Conservation (phyloP, 208 protist species). For the Strigomonas culicis region DNA sequence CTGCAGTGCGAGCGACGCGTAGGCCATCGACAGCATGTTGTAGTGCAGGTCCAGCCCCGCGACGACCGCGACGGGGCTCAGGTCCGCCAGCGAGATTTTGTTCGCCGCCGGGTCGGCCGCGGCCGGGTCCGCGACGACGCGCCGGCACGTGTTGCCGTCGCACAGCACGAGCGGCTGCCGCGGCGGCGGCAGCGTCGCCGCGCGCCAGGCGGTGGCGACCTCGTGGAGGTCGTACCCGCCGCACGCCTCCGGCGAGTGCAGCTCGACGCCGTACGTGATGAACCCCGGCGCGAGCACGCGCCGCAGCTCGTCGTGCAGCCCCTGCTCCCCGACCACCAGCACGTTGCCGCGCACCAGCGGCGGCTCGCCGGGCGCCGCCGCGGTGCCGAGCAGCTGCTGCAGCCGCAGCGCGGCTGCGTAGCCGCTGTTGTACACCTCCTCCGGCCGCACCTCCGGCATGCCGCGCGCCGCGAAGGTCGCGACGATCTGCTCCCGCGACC, state of each 20-base stretch:
- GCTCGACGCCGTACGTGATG: constrained; percentile 67
- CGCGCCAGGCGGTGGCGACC: constrained; percentile 29
- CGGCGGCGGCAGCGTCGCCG: constrained; percentile 35
- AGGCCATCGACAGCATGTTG: constrained; percentile 58
- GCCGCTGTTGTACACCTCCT: constrained; percentile 67
- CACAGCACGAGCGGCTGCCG: constrained; percentile 33
- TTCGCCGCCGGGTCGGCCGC: constrained; percentile 5
- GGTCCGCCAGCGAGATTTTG: constrained; percentile 47
- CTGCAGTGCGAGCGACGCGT: constrained; percentile 41
- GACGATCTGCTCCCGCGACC: constrained; percentile 36
- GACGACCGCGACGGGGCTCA: constrained; percentile 57
- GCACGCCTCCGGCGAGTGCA: constrained; percentile 40
- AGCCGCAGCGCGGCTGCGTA: constrained; percentile 55
- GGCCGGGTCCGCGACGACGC: constrained; percentile 17
- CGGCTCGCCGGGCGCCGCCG: constrained; percentile 8
- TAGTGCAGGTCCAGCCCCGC: constrained; percentile 62
- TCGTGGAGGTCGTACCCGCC: constrained; percentile 32
- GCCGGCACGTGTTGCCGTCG: constrained; percentile 22
- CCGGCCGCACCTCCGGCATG: constrained; percentile 29
- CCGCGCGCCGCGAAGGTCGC: constrained; percentile 34
- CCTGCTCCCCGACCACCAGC: constrained; percentile 66
- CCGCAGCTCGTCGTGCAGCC: constrained; percentile 63
- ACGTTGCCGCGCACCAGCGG: constrained; percentile 56
- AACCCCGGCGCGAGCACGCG: constrained; percentile 54
- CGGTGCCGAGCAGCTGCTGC: constrained; percentile 26